A percentile compares a stretch with the other conserved stretches of the same genome.
These are phyloP conservation scores for Kwoniella sp. DNA, from an alignment of 768 basidiomycete species.

Conservation along the genomic window DNA sequence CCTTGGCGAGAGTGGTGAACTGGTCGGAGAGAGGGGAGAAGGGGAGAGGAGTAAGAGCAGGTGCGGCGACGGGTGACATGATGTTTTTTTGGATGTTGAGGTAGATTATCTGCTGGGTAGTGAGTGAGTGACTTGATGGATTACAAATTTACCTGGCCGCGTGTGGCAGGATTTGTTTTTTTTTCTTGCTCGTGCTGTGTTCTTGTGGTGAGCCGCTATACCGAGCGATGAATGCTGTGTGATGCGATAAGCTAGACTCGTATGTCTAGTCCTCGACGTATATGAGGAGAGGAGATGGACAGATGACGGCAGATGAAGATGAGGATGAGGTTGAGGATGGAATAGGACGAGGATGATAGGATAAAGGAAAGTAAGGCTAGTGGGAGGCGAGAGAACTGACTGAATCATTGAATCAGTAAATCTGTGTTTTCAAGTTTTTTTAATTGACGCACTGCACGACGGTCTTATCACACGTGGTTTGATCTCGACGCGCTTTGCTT, in stretches of 20 bases:
- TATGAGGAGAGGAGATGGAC: no score
- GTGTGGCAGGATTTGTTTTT: conserved; percentile 18
- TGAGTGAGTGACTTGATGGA: conserved; percentile 6
- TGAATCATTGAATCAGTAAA: not conserved
- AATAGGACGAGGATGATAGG: not conserved
- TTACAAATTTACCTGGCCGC: conserved; percentile 23
- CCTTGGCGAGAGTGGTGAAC: conserved; percentile 45
- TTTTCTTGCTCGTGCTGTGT: not conserved
- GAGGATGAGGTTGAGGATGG: not conserved
- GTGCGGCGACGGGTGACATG: conserved; percentile 51
- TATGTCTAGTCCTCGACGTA: not conserved
- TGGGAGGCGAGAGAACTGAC: not conserved
- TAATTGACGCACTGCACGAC: not conserved
- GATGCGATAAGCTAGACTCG: no score
- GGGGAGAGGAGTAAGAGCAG: conserved; percentile 46
- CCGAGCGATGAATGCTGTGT: no score
- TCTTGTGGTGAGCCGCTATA: no score
- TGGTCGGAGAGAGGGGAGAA: conserved; percentile 41
- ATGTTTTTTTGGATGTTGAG: conserved; percentile 10
- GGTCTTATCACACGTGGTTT: conserved; percentile 1
- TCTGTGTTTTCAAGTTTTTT: conserved; percentile 1
- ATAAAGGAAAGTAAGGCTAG: not conserved
- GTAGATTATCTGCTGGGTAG: conserved; percentile 8
- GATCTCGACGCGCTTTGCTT: no score
- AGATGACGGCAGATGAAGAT: not conserved